Conservation (phyloP, 192 early-diverging fungal species). For the Rhizoclosmatium sp. region DNA sequence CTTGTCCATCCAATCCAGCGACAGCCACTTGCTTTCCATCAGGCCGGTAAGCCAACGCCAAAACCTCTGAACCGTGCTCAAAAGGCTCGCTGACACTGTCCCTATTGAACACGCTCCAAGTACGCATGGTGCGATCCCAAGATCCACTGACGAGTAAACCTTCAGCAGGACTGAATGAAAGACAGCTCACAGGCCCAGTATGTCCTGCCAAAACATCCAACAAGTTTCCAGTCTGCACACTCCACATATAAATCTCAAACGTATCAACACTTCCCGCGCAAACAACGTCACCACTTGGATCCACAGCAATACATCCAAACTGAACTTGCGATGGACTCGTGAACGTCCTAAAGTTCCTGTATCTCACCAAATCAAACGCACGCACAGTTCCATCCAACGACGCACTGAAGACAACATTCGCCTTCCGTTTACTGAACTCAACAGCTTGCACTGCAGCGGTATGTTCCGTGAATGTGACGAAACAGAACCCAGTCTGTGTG, state of each 20-base stretch:
- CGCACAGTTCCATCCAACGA: slow-evolving; percentile 97
- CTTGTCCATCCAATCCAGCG: slow-evolving; percentile 90
- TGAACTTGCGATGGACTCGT: slow-evolving; percentile 95
- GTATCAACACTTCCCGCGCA: slow-evolving; percentile 93
- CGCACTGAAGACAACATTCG: slow-evolving; percentile 93
- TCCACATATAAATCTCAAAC: slow-evolving; percentile 99
- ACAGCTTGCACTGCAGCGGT: slow-evolving; percentile 78
- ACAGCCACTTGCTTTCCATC: slow-evolving; percentile 89
- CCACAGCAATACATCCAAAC: slow-evolving; percentile 92
- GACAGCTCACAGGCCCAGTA: slow-evolving; percentile 84
- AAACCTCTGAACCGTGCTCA: slow-evolving; percentile 82
- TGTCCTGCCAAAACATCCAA: slow-evolving; percentile 95
- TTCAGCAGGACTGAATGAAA: slow-evolving; percentile 88
- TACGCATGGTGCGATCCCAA: slow-evolving; percentile 90
- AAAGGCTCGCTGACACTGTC: slow-evolving; percentile 79
- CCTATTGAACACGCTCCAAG: slow-evolving; percentile 95
- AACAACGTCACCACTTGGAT: slow-evolving; percentile 95
- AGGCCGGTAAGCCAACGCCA: slow-evolving; percentile 87
- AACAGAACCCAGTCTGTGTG: slow-evolving; percentile 93
- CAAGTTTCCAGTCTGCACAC: slow-evolving; percentile 97
- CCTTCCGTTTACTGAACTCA: slow-evolving; percentile 87
- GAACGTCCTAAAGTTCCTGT: slow-evolving; percentile 98
- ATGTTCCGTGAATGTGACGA: slow-evolving; percentile 97
- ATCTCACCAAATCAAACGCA: slow-evolving; percentile 97
- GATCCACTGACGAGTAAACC: slow-evolving; percentile 83